Evolutionary conservation across 164 flowering plant species (phyloP).

Genomic region (Hamamelis virginiana): DNA sequence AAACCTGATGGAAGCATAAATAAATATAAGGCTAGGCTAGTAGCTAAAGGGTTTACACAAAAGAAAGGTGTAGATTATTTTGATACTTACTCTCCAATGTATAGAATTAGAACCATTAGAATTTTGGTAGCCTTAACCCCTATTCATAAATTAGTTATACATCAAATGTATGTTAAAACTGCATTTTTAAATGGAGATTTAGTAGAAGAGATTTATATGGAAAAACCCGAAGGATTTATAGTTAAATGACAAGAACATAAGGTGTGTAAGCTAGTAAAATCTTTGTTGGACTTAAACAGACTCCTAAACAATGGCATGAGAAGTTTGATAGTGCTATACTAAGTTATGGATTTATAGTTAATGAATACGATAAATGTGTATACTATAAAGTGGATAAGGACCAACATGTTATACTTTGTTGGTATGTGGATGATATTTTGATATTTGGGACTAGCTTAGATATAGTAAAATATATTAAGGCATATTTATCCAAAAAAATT

Average conservation of each 20-base stretch:
- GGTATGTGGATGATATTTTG: constrained; percentile 1
- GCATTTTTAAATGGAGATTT: not conserved
- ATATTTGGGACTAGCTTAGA: not conserved
- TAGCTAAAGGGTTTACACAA: not conserved
- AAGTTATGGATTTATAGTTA: not conserved
- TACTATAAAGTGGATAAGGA: not conserved
- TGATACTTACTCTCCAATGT: not conserved
- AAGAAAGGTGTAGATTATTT: constrained; percentile 2
- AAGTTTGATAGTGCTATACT: not conserved
- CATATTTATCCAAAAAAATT: not conserved
- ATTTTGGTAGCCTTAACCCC: not conserved
- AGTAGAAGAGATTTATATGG: constrained; percentile 1
- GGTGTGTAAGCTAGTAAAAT: not conserved
- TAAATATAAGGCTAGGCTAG: not conserved
- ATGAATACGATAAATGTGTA: not conserved
- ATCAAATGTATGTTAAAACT: constrained; percentile 3
- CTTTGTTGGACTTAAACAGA: not conserved
- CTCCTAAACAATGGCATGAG: not conserved
- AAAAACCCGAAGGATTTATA: not conserved
- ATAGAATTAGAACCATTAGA: not conserved
- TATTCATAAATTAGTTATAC: not conserved
- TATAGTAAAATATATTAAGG: not conserved
- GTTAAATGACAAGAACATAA: not conserved
- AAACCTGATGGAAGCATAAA: not conserved
- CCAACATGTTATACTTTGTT: not conserved